Conservation (phyloP, 805 yeast species). For the Lachancea sp. region DNA sequence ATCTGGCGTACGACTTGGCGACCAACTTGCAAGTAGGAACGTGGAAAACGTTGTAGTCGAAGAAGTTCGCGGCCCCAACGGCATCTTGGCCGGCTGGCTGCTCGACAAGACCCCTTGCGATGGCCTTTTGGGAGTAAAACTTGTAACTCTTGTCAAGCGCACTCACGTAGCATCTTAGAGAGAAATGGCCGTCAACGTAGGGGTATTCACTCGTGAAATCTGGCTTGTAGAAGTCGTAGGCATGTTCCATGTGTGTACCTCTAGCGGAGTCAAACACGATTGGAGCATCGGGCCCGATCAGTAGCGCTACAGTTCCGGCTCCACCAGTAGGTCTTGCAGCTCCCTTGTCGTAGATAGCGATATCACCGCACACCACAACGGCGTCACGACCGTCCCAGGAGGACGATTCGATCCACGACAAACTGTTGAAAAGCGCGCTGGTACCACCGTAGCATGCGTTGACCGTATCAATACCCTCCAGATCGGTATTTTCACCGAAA, state of each 20-base stretch:
- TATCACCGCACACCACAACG: conserved; percentile 94
- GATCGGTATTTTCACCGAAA: conserved; percentile 78
- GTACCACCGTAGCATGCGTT: conserved; percentile 99
- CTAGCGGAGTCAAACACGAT: conserved; percentile 82
- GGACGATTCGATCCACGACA: conserved; percentile 93
- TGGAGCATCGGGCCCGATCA: conserved; percentile 97
- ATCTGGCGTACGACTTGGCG: conserved; percentile 84
- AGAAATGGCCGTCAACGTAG: conserved; percentile 94
- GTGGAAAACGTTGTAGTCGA: conserved; percentile 94
- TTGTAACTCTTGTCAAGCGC: conserved; percentile 86
- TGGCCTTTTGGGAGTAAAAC: conserved; percentile 71
- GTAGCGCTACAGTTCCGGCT: conserved; percentile 92
- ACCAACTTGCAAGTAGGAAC: conserved; percentile 97
- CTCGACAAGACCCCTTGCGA: conserved; percentile 41
- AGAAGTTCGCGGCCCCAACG: conserved; percentile 64
- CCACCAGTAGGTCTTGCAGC: conserved; percentile 99
- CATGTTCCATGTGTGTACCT: conserved; percentile 94
- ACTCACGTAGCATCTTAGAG: conserved; percentile 86
- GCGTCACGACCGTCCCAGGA: conserved; percentile 99
- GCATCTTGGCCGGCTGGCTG: conserved; percentile 44
- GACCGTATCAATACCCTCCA: conserved; percentile 93
- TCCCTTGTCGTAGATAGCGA: conserved; percentile 95
- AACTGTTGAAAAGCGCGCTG: conserved; percentile 83
- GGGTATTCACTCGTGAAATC: conserved; percentile 96
- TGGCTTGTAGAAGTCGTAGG: conserved; percentile 97